Percentiles rank a stretch among this genome's conserved stretches.
These are phyloP conservation scores for Dothideomycetes sp. DNA, from an alignment of 2,329 filamentous ascomycete genomes.

Conservation along the genomic window DNA sequence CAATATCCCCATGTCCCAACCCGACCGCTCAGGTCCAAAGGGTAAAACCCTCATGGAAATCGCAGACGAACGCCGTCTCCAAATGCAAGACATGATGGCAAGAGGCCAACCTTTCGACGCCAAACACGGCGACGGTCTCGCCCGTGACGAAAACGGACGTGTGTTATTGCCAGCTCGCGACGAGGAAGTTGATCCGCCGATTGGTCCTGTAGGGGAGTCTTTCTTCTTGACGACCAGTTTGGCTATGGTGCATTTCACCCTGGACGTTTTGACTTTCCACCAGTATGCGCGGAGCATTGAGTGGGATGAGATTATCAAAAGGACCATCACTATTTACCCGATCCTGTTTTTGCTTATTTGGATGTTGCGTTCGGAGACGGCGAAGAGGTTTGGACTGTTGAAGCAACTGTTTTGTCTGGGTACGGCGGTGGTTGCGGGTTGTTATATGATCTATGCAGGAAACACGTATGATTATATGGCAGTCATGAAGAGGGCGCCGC, in stretches of 20 bases:
- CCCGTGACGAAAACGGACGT: constrained; percentile 26
- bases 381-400: constrained; percentile 35
- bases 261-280: constrained; percentile 69
- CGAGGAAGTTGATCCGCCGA: constrained; percentile 30
- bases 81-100: constrained; percentile 22
- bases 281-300: constrained; percentile 59
- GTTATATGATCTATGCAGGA: constrained; percentile 71
- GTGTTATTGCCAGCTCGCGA: constrained; percentile 19
- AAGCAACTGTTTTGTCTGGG: constrained; percentile 52
- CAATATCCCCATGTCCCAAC: constrained; percentile 56
- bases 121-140: constrained; percentile 26
- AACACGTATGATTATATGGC: constrained; percentile 75
- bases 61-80: constrained; percentile 50
- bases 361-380: constrained; percentile 33
- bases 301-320: constrained; percentile 47
- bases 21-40: constrained; percentile 54
- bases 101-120: constrained; percentile 44
- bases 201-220: constrained; percentile 40
- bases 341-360: constrained; percentile 38
- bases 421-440: constrained; percentile 55
- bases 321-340: constrained; percentile 40
- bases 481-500: constrained; percentile 86
- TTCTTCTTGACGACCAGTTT: constrained; percentile 48
- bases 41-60: constrained; percentile 65
- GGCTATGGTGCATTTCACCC: constrained; percentile 63